These are phyloP conservation scores for Penicillium sp. DNA, from an alignment of 2,329 filamentous ascomycete genomes.

Conservation along the genomic window DNA sequence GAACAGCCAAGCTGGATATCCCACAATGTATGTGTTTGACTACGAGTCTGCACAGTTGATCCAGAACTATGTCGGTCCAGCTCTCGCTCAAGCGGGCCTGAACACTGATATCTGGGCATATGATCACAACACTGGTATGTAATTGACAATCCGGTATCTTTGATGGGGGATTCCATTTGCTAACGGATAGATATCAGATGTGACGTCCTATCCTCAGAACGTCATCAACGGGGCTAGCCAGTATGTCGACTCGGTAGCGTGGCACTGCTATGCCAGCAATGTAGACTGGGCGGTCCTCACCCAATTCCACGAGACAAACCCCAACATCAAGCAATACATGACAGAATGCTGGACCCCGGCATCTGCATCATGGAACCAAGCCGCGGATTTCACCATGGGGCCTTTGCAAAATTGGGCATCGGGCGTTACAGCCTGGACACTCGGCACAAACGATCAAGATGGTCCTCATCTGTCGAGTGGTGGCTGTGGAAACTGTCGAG, in stretches of 20 bases:
- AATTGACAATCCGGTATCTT: background rate
- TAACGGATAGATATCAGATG: constrained; percentile 20
- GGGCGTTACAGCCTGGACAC: constrained; percentile 33
- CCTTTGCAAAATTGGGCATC: constrained; percentile 35
- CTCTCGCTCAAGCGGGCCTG: constrained; percentile 25
- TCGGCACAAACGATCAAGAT: constrained; percentile 28
- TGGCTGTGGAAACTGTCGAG: constrained; percentile 30
- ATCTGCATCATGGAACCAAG: constrained; percentile 27
- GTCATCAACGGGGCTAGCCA: constrained; percentile 33
- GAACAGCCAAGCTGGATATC: constrained; percentile 40
- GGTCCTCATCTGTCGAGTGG: constrained; percentile 32
- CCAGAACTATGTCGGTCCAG: constrained; percentile 32
- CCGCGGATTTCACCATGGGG: constrained; percentile 30
- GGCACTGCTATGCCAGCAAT: constrained; percentile 42
- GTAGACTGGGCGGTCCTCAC: constrained; percentile 39
- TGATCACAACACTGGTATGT: constrained; percentile 40
- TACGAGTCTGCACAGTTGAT: constrained; percentile 38
- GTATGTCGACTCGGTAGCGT: constrained; percentile 36
- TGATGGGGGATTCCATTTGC: background rate
- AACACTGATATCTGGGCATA: constrained; percentile 36
- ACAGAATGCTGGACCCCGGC: constrained; percentile 41
- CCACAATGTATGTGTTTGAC: constrained; percentile 41
- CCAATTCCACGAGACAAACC: constrained; percentile 36
- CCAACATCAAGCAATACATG: constrained; percentile 40
- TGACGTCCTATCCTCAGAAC: constrained; percentile 35